phyloP scores from a whole-genome alignment of 2,329 filamentous ascomycete genomes.

The Alternaria metachromatica region DNA sequence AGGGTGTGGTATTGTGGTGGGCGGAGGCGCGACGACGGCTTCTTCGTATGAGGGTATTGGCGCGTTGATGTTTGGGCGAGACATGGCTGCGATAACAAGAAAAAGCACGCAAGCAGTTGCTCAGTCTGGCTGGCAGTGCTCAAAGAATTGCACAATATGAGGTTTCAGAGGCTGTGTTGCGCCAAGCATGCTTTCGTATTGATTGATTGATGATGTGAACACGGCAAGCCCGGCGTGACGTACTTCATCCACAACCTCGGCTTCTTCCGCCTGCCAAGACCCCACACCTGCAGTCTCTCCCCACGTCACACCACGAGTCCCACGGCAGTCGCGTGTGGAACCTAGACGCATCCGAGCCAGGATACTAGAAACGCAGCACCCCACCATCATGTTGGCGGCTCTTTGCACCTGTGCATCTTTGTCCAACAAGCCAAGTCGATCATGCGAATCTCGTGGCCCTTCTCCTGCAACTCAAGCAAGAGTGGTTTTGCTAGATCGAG shows the following conservation, averaged over 20 bases:
- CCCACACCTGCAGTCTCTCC: neutral
- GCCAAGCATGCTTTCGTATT: constrained; percentile 10
- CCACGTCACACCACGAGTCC: neutral
- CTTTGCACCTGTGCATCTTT: neutral
- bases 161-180: neutral
- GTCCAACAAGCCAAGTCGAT: neutral
- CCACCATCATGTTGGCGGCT: neutral
- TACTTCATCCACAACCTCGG: neutral
- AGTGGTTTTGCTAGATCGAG: neutral
- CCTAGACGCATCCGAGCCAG: neutral
- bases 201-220: neutral
- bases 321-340: neutral
- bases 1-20: neutral
- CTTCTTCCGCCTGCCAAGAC: neutral
- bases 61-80: neutral
- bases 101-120: neutral
- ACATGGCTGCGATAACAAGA: neutral
- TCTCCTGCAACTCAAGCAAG: neutral
- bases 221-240: constrained; percentile 8
- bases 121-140: neutral
- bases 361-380: neutral
- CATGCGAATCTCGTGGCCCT: neutral
- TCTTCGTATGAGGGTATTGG: constrained; percentile 30
- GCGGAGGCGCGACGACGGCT: constrained; percentile 9
- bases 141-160: neutral